phyloP scores from a whole-genome alignment of 2,329 filamentous ascomycete genomes.

The Setomelanomma holmii region DNA sequence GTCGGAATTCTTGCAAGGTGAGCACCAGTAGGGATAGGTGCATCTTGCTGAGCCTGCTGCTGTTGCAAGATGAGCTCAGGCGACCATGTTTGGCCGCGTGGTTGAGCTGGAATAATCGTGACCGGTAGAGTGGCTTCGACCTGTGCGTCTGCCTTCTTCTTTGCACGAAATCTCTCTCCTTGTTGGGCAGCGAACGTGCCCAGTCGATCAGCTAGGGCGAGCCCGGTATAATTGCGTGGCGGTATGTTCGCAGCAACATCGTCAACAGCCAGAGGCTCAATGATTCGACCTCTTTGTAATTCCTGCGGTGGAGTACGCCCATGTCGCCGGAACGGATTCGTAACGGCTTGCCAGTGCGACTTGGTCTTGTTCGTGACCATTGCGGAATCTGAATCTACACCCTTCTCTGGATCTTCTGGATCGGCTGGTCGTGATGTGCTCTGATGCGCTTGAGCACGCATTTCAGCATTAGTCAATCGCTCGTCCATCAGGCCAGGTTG shows the following conservation, averaged over 20 bases:
- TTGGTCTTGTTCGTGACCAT: conserved; percentile 21
- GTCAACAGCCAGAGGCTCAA: conserved; percentile 50
- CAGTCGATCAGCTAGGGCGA: conserved; percentile 54
- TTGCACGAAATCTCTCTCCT: conserved; percentile 53
- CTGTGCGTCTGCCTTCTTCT: conserved; percentile 40
- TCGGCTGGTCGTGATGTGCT: conserved; percentile 14
- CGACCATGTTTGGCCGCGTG: conserved; percentile 63
- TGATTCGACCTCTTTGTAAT: conserved; percentile 63
- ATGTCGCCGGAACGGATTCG: conserved; percentile 66
- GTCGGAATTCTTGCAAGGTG: conserved; percentile 26
- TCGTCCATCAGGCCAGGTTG: conserved; percentile 25
- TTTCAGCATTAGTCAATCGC: conserved; percentile 3
- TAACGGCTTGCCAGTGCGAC: conserved; percentile 58
- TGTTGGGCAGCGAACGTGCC: conserved; percentile 59
- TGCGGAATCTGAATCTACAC: conserved; percentile 23
- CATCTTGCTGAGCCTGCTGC: conserved; percentile 25
- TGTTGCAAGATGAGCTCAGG: conserved; percentile 48
- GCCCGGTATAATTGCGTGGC: conserved; percentile 53
- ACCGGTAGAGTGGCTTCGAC: conserved; percentile 58
- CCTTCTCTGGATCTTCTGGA: conserved; percentile 41
- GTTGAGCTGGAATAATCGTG: conserved; percentile 67
- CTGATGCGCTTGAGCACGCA: conserved; percentile 5
- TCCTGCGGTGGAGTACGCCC: conserved; percentile 66
- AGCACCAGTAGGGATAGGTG: conserved; percentile 14
- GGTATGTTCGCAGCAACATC: conserved; percentile 45